Evolutionary conservation across 2,329 filamentous ascomycete species (phyloP), one percentile per base, ranked within the genome.

Genomic region (Fusarium sarcochroum): DNA sequence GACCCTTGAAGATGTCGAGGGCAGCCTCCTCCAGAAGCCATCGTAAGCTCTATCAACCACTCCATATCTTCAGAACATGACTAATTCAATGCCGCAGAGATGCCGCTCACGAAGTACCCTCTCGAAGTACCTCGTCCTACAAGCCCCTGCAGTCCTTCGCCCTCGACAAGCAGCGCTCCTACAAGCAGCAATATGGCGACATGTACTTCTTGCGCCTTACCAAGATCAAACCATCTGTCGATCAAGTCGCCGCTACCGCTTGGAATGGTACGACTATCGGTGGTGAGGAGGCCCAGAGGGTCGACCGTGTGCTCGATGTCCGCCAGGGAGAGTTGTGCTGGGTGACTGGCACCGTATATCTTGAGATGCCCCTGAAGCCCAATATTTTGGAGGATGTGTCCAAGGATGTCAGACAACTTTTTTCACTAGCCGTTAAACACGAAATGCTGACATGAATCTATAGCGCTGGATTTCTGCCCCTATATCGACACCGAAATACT

Each of bases 281-380:
- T 8, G 92, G 89, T 37, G 93, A 97, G 77, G 83, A 83, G 58
- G 93, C 93, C 13, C 87, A 86, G 71, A 89, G 86, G 69, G 94
- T 97, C 17, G 93, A 98, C 32, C 87, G 96, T 71, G 96, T 99
- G 62, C 86, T 99, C 30, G 95, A 99, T 80, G 96, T 99, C 51
- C 90, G 95, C 63, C 96, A 98, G 82, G 96, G 96, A 67, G 90
- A 98, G 81, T 84, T 98, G 35, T 98, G 95, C 82, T 99, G 95
- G 94, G 92, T 99, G 17, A 87, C 91, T 0, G 96, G 97, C 17
- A 99, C 96, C 0, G 89, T 98, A 32, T 99, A 97, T 79, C 97
- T 98, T 91, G 93, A 98, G 68, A 94, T 99, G 93, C 89, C 92
- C 4, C 80, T 98, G 75, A 99, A 99, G 82, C 96, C 97, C 1